Evolutionary conservation across 2,329 filamentous ascomycete species (phyloP).

Genomic region (Dactylella cylindrospora): DNA sequence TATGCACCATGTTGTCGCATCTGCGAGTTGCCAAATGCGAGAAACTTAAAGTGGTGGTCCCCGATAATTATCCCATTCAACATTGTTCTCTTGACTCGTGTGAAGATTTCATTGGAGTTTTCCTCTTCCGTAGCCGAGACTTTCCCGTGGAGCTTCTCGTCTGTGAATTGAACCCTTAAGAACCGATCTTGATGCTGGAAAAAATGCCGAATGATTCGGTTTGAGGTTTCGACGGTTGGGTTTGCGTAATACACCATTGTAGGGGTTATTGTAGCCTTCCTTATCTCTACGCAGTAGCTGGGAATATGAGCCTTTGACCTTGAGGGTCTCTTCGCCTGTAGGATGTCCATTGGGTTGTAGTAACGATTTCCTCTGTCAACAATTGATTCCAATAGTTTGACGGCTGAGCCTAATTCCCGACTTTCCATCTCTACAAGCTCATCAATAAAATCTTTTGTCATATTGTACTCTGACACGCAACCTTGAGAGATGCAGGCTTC

Average conservation of each 20-base stretch:
- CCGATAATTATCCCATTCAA: slow-evolving; percentile 79
- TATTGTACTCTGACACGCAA: slow-evolving; percentile 72
- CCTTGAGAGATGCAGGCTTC: slow-evolving; percentile 88
- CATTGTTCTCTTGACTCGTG: slow-evolving; percentile 70
- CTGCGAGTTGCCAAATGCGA: slow-evolving; percentile 94
- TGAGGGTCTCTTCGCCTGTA: slow-evolving; percentile 59
- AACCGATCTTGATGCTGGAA: slow-evolving; percentile 72
- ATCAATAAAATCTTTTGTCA: slow-evolving; percentile 67
- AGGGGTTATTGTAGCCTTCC: slow-evolving; percentile 78
- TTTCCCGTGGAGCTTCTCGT: slow-evolving; percentile 68
- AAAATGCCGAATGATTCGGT: slow-evolving; percentile 78
- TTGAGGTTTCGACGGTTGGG: slow-evolving; percentile 80
- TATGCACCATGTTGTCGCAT: slow-evolving; percentile 89
- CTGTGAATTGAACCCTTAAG: slow-evolving; percentile 82
- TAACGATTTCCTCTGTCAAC: slow-evolving; percentile 65
- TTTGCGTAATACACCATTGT: slow-evolving; percentile 77
- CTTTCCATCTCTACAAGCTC: slow-evolving; percentile 60
- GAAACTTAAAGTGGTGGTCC: slow-evolving; percentile 78
- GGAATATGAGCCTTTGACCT: slow-evolving; percentile 60
- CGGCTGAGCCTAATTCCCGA: slow-evolving; percentile 47
- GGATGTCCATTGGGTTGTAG: slow-evolving; percentile 71
- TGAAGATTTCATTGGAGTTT: slow-evolving; percentile 70
- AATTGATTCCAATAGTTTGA: slow-evolving; percentile 54
- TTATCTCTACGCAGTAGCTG: slow-evolving; percentile 71
- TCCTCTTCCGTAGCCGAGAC: slow-evolving; percentile 59